Conservation (phyloP, 805 yeast species). For the Kazachstania taianensis region DNA sequence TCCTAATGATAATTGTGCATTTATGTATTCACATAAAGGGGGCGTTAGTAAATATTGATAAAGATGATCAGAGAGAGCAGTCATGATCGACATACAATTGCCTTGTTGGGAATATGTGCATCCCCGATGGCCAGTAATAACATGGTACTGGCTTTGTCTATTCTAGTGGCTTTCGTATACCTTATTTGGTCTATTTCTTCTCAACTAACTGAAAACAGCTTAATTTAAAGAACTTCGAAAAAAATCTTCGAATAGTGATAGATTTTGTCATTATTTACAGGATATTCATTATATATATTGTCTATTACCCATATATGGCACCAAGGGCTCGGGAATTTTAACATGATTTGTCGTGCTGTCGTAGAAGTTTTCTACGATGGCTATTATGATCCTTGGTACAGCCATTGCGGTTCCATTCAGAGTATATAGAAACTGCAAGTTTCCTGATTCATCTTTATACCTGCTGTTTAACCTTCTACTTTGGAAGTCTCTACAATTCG, state of each 20-base stretch:
- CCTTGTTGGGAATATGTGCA: constrained; percentile 80
- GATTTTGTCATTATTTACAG: too few species aligned
- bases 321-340: constrained; percentile 55
- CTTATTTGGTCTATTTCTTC: neutral
- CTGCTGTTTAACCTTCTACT: constrained; percentile 70
- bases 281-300: constrained; percentile 22
- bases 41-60: constrained; percentile 2
- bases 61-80: neutral
- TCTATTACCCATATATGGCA: constrained; percentile 63
- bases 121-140: constrained; percentile 79
- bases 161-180: neutral
- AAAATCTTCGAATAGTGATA: neutral
- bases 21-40: neutral
- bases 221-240: neutral
- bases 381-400: constrained; percentile 80
- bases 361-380: constrained; percentile 79
- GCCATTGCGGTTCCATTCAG: constrained; percentile 95
- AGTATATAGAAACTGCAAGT: constrained; percentile 54
- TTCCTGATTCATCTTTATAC: constrained; percentile 32
- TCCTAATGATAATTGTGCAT: constrained; percentile 33
- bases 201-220: too few species aligned
- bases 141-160: constrained; percentile 39
- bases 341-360: constrained; percentile 47
- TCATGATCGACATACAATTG: constrained; percentile 38
- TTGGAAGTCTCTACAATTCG: constrained; percentile 90